Percentiles rank a stretch among this genome's conserved stretches.
phyloP scores from a whole-genome alignment of 257 asterid species.

The Scutellaria minor region DNA sequence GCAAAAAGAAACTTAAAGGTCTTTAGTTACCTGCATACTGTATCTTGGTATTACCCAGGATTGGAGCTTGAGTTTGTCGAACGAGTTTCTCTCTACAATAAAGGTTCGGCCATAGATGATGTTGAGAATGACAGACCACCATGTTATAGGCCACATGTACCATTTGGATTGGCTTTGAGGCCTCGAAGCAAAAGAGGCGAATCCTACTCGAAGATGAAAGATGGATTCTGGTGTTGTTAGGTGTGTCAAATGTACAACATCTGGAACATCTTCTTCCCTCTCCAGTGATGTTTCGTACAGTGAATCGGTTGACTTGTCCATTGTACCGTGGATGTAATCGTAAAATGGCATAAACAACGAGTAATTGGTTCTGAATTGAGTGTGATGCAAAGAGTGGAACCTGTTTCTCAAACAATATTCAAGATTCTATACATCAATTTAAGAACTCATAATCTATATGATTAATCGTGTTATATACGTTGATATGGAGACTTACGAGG shows the following conservation, averaged over 20 bases:
- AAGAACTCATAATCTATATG: neutral
- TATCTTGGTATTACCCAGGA: constrained; percentile 63
- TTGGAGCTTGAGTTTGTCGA: constrained; percentile 52
- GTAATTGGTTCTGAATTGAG: constrained; percentile 66
- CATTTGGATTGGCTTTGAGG: constrained; percentile 52
- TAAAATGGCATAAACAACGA: constrained; percentile 68
- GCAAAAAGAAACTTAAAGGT: neutral
- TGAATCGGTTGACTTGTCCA: constrained; percentile 50
- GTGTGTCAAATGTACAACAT: constrained; percentile 65
- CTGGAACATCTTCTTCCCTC: constrained; percentile 49
- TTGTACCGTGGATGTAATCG: constrained; percentile 58
- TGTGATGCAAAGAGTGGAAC: constrained; percentile 73
- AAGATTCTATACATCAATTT: neutral
- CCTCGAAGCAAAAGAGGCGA: constrained; percentile 60
- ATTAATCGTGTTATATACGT: no score
- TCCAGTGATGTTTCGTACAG: constrained; percentile 43
- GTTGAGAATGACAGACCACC: constrained; percentile 44
- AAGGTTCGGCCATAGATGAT: constrained; percentile 43
- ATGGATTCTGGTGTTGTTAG: constrained; percentile 63
- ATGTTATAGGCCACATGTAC: constrained; percentile 56
- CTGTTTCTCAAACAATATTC: constrained; percentile 33
- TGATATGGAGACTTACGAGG: constrained; percentile 52
- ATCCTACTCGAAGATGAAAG: constrained; percentile 60
- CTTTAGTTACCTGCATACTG: constrained; percentile 45
- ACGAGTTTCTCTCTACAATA: constrained; percentile 51